These are phyloP conservation scores for Loxodes magnus DNA, from an alignment of 73 alveolate genomes.

Conservation along the genomic window DNA sequence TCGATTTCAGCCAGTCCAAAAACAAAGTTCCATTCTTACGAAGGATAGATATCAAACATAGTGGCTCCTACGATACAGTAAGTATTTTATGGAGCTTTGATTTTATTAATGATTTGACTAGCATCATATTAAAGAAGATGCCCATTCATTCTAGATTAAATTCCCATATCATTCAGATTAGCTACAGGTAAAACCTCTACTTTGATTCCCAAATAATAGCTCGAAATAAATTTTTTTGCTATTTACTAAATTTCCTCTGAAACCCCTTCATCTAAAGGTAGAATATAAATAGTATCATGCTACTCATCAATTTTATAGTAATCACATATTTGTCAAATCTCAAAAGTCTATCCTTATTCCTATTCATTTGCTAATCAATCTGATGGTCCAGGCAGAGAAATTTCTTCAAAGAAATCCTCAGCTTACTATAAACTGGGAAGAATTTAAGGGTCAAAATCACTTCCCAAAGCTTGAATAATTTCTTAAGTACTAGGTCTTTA, in stretches of 20 bases:
- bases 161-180: constrained; percentile 10
- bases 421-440: too few relatives aligned
- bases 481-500: too few relatives aligned
- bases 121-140: constrained; percentile 39
- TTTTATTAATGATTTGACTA: constrained; percentile 38
- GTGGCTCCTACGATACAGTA: constrained; percentile 64
- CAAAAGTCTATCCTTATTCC: constrained; percentile 53
- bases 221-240: constrained; percentile 9
- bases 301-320: background rate
- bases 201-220: constrained; percentile 27
- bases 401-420: too few relatives aligned
- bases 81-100: constrained; percentile 67
- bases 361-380: constrained; percentile 39
- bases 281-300: constrained; percentile 22
- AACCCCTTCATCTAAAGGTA: constrained; percentile 18
- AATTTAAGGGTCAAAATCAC: too few relatives aligned
- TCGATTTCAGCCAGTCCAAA: constrained; percentile 42
- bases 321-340: constrained; percentile 1
- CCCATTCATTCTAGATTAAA: constrained; percentile 10
- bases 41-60: constrained; percentile 67
- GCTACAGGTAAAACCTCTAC: constrained; percentile 9
- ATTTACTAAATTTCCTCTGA: constrained; percentile 13
- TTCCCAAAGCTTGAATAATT: too few relatives aligned
- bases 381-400: constrained; percentile 4
- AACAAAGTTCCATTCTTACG: constrained; percentile 61